A percentile compares a stretch with the other conserved stretches of the same genome.
Conservation (phyloP, 345 rosid species). For the Corymbia maculata region DNA sequence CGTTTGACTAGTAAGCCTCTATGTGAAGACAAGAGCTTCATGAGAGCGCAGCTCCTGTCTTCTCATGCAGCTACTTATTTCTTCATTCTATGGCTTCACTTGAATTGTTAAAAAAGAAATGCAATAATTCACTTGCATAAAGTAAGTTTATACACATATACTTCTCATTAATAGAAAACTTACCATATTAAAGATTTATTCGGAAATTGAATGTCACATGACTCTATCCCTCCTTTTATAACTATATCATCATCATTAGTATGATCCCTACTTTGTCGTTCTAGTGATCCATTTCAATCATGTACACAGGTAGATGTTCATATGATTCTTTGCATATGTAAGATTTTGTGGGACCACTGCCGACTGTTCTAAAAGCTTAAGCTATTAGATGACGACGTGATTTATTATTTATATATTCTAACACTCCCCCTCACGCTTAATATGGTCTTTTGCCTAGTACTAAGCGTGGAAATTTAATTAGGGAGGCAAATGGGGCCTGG, state of each 20-base stretch:
- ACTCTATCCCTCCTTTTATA: not conserved
- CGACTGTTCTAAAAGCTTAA: too few species aligned
- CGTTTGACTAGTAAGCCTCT: not conserved
- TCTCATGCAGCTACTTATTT: not conserved
- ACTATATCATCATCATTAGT: not conserved
- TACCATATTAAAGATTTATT: not conserved
- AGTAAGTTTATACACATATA: not conserved
- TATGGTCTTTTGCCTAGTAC: too few species aligned
- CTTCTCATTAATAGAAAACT: not conserved
- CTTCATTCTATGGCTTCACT: not conserved
- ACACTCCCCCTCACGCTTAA: too few species aligned
- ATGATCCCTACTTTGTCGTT: not conserved
- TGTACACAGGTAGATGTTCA: not conserved
- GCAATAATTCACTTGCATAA: not conserved
- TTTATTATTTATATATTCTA: too few species aligned
- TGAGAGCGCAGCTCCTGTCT: too few species aligned
- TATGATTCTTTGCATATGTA: not conserved
- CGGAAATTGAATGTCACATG: not conserved
- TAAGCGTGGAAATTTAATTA: too few species aligned
- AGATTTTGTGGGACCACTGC: too few species aligned
- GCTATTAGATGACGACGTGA: too few species aligned
- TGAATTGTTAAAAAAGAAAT: not conserved
- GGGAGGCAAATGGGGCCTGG: too few species aligned
- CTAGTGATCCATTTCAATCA: not conserved
- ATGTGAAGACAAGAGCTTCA: not conserved